Evolutionary conservation across 2,329 filamentous ascomycete species (phyloP).

Genomic region (Penicillium sclerotiorum): DNA sequence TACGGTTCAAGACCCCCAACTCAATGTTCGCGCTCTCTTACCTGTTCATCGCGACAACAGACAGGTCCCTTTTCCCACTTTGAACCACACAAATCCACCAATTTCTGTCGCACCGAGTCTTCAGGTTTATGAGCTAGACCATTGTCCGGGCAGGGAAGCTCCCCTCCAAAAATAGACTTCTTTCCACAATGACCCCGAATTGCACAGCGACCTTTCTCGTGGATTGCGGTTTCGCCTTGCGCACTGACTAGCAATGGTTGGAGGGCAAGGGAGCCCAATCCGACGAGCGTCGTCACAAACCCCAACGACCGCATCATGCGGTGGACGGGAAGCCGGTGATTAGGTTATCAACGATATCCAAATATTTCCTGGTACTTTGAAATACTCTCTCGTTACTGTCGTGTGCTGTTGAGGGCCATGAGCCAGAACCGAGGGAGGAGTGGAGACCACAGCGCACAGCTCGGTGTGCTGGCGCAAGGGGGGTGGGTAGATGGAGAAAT

Average conservation of each 20-base stretch:
- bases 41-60: conserved; percentile 83
- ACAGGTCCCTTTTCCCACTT: conserved; percentile 84
- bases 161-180: conserved; percentile 83
- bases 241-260: conserved; percentile 29
- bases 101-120: conserved; percentile 69
- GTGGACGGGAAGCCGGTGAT: not conserved
- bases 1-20: not conserved
- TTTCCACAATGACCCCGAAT: conserved; percentile 91
- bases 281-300: conserved; percentile 28
- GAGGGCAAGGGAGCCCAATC: conserved; percentile 31
- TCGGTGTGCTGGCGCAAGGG: conserved; percentile 3
- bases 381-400: not conserved
- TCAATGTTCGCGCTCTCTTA: conserved; percentile 19
- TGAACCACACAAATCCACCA: conserved; percentile 82
- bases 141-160: conserved; percentile 93
- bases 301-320: conserved; percentile 35
- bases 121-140: conserved; percentile 75
- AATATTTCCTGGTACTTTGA: not conserved
- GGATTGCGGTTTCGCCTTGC: conserved; percentile 55
- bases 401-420: not conserved
- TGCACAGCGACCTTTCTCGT: conserved; percentile 86
- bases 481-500: not conserved
- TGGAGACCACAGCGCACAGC: not conserved
- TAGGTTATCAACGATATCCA: not conserved
- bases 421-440: not conserved